Evolutionary conservation across 1,284 basidiomycete genomes (phyloP).

Genomic region (Grifola frondosa): DNA sequence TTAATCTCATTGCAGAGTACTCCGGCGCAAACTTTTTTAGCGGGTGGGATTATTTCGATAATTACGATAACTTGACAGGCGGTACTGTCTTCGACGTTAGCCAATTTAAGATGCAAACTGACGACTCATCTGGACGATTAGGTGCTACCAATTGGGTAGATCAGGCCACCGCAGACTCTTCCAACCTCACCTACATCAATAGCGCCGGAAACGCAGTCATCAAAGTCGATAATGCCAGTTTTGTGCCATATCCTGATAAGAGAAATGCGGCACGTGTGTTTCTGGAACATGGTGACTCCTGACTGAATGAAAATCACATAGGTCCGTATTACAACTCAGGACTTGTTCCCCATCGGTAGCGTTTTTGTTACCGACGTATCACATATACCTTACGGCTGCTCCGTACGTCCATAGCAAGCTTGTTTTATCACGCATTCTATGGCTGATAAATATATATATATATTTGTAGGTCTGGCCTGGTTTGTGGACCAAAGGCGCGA

Average conservation of each 20-base stretch:
- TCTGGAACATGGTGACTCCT: neutral
- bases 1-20: constrained; percentile 30
- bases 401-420: constrained; percentile 28
- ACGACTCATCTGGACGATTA: no score
- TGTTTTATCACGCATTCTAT: neutral
- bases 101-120: no score
- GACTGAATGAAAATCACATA: constrained; percentile 16
- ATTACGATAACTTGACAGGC: constrained; percentile 49
- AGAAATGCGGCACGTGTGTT: constrained; percentile 63
- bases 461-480: constrained; percentile 44
- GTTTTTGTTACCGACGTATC: constrained; percentile 60
- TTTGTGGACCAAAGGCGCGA: constrained; percentile 54
- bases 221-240: constrained; percentile 68
- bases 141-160: constrained; percentile 52
- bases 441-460: no score
- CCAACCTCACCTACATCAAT: constrained; percentile 54
- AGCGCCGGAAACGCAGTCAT: constrained; percentile 54
- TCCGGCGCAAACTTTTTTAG: constrained; percentile 49
- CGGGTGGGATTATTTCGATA: constrained; percentile 54
- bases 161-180: constrained; percentile 41
- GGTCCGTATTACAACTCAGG: constrained; percentile 52
- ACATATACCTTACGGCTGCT: constrained; percentile 60
- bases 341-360: constrained; percentile 50
- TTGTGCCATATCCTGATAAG: constrained; percentile 59
- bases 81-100: no score